phyloP scores from a whole-genome alignment of 2,329 filamentous ascomycete genomes.

The Myriosclerotinia scirpicola region DNA sequence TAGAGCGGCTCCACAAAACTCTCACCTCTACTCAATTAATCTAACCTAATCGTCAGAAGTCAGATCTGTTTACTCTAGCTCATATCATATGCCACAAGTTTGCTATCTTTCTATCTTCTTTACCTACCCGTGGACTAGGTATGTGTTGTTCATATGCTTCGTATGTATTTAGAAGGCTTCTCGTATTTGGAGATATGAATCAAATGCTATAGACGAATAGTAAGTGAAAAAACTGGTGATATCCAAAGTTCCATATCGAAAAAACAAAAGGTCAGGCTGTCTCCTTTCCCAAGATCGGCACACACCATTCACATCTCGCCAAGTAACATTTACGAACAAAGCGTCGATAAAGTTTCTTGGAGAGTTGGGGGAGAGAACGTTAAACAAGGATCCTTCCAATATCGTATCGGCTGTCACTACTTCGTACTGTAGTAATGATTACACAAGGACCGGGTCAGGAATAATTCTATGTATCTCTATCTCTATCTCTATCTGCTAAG shows the following conservation, averaged over 20 bases:
- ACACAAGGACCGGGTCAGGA: no score
- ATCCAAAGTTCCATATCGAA: not conserved
- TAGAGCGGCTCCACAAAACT: not conserved
- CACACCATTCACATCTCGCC: not conserved
- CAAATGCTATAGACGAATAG: not conserved
- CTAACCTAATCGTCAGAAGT: no score
- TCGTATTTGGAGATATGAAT: not conserved
- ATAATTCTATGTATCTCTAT: no score
- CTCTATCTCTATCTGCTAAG: no score
- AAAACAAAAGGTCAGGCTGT: no score
- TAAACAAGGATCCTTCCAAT: conserved; percentile 9
- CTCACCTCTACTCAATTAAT: not conserved
- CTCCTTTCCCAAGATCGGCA: not conserved
- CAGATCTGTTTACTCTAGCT: not conserved
- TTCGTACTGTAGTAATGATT: not conserved
- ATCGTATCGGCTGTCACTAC: not conserved
- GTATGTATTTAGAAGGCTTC: not conserved
- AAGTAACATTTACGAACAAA: not conserved
- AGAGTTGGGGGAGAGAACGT: conserved; percentile 1
- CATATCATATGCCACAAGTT: not conserved
- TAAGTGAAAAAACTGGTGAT: not conserved
- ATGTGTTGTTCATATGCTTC: not conserved
- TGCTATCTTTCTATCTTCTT: not conserved
- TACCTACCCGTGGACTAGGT: no score
- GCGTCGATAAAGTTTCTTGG: not conserved